Evolutionary conservation across 2,329 filamentous ascomycete species (phyloP).

Genomic region (Xylaria polymorpha): DNA sequence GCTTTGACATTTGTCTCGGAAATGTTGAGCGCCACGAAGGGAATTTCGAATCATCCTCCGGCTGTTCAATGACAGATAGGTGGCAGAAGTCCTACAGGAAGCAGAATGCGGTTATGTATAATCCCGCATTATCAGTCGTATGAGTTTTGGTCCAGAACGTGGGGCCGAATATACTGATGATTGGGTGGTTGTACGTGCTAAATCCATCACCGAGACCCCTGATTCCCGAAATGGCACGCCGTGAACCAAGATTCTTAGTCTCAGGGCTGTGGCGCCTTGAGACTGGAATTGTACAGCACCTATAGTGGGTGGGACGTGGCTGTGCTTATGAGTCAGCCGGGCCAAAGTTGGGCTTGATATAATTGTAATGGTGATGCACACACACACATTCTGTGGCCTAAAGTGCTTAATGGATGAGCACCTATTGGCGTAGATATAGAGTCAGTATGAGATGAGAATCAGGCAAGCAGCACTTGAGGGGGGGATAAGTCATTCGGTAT

Average conservation of each 20-base stretch:
- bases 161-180: slow-evolving; percentile 22
- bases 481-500: not conserved
- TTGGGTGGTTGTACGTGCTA: slow-evolving; percentile 23
- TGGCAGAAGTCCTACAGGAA: not conserved
- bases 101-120: not conserved
- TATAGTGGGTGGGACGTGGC: slow-evolving; percentile 1
- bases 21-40: not conserved
- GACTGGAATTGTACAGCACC: not conserved
- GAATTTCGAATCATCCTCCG: slow-evolving; percentile 2
- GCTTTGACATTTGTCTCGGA: not conserved
- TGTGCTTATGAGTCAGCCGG: slow-evolving; percentile 15
- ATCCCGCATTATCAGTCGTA: not conserved
- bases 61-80: not conserved
- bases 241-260: not conserved
- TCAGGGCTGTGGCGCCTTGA: not conserved
- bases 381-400: not conserved
- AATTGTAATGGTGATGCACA: not conserved
- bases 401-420: not conserved
- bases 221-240: not conserved
- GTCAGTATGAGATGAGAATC: not conserved
- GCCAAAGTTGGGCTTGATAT: slow-evolving; percentile 2
- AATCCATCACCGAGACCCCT: slow-evolving; percentile 12
- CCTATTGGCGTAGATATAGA: not conserved
- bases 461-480: not conserved
- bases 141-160: slow-evolving; percentile 23